A percentile compares a stretch with the other conserved stretches of the same genome.
Evolutionary conservation across 2,329 filamentous ascomycete species (phyloP).

Genomic region (Trichoderma arundinaceum): DNA sequence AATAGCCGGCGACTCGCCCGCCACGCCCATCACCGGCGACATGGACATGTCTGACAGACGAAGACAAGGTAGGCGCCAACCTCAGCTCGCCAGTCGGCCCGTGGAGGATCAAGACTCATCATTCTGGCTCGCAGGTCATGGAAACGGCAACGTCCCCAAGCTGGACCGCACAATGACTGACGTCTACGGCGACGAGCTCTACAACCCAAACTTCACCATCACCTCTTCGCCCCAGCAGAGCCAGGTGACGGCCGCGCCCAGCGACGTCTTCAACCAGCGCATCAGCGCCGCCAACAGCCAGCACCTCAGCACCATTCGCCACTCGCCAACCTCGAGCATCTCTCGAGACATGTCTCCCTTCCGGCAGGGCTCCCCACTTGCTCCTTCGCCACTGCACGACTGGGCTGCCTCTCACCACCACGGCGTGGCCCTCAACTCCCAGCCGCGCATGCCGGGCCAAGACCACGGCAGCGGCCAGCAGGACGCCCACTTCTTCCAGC

Average conservation of each 20-base stretch:
- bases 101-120: constrained; percentile 46
- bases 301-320: constrained; percentile 63
- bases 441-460: constrained; percentile 65
- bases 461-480: constrained; percentile 59
- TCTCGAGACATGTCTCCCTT: constrained; percentile 49
- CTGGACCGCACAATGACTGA: constrained; percentile 87
- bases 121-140: constrained; percentile 51
- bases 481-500: constrained; percentile 55
- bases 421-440: constrained; percentile 53
- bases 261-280: constrained; percentile 73
- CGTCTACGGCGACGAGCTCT: constrained; percentile 82
- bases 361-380: constrained; percentile 77
- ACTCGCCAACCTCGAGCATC: constrained; percentile 54
- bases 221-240: constrained; percentile 58
- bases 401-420: constrained; percentile 38
- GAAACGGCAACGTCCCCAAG: constrained; percentile 65
- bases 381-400: constrained; percentile 55
- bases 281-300: constrained; percentile 80
- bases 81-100: neutral
- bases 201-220: constrained; percentile 70
- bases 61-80: constrained; percentile 58
- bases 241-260: constrained; percentile 54
- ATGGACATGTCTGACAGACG: constrained; percentile 55
- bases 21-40: constrained; percentile 59
- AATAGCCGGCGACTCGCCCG: constrained; percentile 63